Base-by-base conservation (phyloP, 106 monocot genomes). In the Cymbidium sinense region DNA sequence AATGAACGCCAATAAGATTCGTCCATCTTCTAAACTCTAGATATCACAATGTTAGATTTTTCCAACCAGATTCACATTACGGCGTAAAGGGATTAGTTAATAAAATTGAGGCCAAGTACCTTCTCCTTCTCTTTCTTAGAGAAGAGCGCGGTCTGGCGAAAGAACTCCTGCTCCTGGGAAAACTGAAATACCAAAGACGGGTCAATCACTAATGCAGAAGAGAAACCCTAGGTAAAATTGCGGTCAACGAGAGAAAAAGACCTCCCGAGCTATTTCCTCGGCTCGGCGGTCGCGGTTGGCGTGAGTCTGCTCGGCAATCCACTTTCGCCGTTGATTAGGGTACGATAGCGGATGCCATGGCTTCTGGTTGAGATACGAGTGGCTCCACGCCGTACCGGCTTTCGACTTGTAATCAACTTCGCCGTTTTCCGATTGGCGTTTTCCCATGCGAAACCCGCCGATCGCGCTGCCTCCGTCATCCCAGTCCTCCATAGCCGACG, bases 271-370 rank as follows among this genome's bases (percentile, higher is more conserved):
- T 64, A 96, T 86, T 75, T 96, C 96, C 72, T 96, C 96, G 28
- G 85, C 28, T 17, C 94, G 85, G 64, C 84, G 89, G 21, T 73
- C 7, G 67, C 71, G 83, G 52, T 94, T 81, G 75, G 96, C 89
- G 73, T 90, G 78, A 47, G 86, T 90, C 84, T 96, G 96, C 84
- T 96, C 96, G 77, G 96, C 96, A 85, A 96, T 96, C 96, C 96
- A 96, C 82, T 90, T 96, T 34, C 96, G 96, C 41, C 94, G 91
- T 82, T 96, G 96, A 80, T 96, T 96, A 62, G 94, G 96, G 85
- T 96, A 96, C 30, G 96, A 96, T 70, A 96, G 91, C 2, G 96
- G 96, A 75, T 96, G 96, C 96, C 96, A 96, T 35, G 96, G 96
- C 79, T 96, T 96, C 91, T 96, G 96, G 83, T 96, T 96, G 72